A percentile compares a stretch with the other conserved stretches of the same genome.
These are phyloP conservation scores for Neonectria magnoliae DNA, from an alignment of 2,329 filamentous ascomycete species.

Conservation along the genomic window DNA sequence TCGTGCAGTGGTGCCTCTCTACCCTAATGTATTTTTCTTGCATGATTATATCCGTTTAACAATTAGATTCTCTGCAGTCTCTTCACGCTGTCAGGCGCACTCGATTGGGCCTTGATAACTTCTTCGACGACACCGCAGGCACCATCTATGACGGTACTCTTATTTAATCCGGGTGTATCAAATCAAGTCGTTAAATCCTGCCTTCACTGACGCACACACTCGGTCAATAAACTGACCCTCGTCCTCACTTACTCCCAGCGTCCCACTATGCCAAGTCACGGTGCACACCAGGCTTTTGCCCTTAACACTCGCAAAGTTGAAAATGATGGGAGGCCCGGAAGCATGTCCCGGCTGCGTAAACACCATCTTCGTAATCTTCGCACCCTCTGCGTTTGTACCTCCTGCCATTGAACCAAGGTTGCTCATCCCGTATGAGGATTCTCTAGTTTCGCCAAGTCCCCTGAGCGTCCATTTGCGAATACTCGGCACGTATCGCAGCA, in stretches of 20 bases:
- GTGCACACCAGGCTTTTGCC: conserved; percentile 35
- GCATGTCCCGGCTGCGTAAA: conserved; percentile 40
- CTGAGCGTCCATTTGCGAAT: conserved; percentile 36
- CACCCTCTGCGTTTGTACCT: not conserved
- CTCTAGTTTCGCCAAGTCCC: conserved; percentile 34
- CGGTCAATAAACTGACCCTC: conserved; percentile 33
- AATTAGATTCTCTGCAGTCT: no score
- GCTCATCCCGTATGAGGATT: conserved; percentile 38
- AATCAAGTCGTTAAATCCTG: conserved; percentile 21
- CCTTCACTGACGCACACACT: conserved; percentile 27
- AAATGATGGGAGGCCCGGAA: conserved; percentile 29
- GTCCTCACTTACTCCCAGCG: conserved; percentile 31
- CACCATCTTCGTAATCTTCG: conserved; percentile 31
- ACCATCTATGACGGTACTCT: no score
- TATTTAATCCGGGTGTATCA: not conserved
- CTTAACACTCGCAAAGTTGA: conserved; percentile 36
- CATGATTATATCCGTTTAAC: no score
- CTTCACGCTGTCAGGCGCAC: no score
- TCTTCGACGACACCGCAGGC: no score
- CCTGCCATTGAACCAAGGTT: conserved; percentile 36
- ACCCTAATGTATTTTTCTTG: no score
- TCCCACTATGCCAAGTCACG: conserved; percentile 38
- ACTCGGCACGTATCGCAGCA: conserved; percentile 36
- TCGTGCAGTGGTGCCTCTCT: no score
- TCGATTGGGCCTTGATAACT: no score